Evolutionary conservation across 768 basidiomycete genomes (phyloP), one percentile per base, ranked within the genome.

Genomic region (Lentinula sp.): DNA sequence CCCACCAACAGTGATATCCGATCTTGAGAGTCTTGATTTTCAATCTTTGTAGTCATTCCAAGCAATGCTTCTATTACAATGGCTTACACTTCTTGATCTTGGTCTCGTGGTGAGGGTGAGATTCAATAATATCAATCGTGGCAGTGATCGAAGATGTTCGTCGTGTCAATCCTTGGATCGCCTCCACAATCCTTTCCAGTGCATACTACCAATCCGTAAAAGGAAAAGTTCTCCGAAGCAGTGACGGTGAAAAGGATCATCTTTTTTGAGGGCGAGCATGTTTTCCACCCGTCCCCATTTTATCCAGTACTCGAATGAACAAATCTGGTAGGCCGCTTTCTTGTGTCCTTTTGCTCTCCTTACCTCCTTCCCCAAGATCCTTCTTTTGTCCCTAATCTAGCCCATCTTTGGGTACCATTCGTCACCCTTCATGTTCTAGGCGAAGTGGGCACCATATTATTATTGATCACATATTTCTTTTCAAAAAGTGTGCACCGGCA

Each of bases 341-440:
- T 51, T 51, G 1, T 2, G 16, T 51, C 28, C 15, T 51, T 18
- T n/a, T 6, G 7, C 13, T 15, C 5, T 35, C 36, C 51, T 61
- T n/a, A 60, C 28, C 6, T 37, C 8, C 13, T 33, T 36, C 32
- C 36, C 15, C 28, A 23, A 49, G 39, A 50, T 23, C 32, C 35
- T 43, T 42, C 56, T 33, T 48, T 48, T 16, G 50, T 41, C 12
- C 65, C 67, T 36, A 62, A 68, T 57, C 62, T 71, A 36, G 61
- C 65, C 41, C 65, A 70, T 50, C 65, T 84, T 28, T 66, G 68
- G 12, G 62, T 77, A 23, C 67, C 73, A 6, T 85, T 76, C 66
- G 72, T 85, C 56, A 72, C 71, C 20, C 71, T 86, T 6, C 79
- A 82, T 58, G 72, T 84, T 28, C 63, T 73, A 42, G 85, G 84